phyloP scores from a whole-genome alignment of 164 flowering plant species.

The Aristolochia contorta region DNA sequence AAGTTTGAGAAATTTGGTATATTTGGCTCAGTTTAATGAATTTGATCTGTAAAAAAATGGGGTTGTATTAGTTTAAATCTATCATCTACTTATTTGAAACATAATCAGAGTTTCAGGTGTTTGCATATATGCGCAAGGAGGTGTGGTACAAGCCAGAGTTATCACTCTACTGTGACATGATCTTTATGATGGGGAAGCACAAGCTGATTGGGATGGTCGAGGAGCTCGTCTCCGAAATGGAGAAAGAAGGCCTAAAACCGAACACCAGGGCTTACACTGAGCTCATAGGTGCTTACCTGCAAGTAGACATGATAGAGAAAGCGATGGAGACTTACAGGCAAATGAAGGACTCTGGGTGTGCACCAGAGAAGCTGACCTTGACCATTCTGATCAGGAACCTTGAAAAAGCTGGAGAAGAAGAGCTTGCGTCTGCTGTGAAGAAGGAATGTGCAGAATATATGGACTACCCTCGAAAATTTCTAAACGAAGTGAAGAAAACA shows the following conservation, averaged over 20 bases:
- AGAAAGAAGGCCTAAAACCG: conserved; percentile 51
- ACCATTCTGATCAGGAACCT: conserved; percentile 66
- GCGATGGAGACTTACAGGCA: conserved; percentile 51
- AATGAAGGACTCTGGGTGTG: conserved; percentile 62
- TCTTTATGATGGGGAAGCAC: conserved; percentile 51
- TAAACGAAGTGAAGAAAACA: conserved; percentile 36
- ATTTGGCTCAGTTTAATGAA: neutral
- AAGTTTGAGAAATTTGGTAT: too few species aligned
- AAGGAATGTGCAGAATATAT: conserved; percentile 44
- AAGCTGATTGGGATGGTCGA: conserved; percentile 51
- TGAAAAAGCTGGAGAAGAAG: conserved; percentile 53
- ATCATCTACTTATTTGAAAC: conserved; percentile 18
- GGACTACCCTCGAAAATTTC: conserved; percentile 52
- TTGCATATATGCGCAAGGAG: conserved; percentile 45
- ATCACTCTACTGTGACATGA: conserved; percentile 47
- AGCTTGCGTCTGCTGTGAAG: conserved; percentile 44
- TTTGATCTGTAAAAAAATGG: neutral
- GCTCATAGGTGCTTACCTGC: conserved; percentile 66
- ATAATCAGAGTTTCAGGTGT: conserved; percentile 43
- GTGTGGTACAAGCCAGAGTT: conserved; percentile 52
- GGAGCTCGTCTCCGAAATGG: conserved; percentile 36
- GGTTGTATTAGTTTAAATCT: neutral
- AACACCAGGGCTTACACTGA: conserved; percentile 62
- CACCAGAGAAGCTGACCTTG: conserved; percentile 59
- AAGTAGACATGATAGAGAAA: conserved; percentile 43